Evolutionary conservation across 129 eudicot genomes (phyloP).

Genomic region (Glebionis coronaria): DNA sequence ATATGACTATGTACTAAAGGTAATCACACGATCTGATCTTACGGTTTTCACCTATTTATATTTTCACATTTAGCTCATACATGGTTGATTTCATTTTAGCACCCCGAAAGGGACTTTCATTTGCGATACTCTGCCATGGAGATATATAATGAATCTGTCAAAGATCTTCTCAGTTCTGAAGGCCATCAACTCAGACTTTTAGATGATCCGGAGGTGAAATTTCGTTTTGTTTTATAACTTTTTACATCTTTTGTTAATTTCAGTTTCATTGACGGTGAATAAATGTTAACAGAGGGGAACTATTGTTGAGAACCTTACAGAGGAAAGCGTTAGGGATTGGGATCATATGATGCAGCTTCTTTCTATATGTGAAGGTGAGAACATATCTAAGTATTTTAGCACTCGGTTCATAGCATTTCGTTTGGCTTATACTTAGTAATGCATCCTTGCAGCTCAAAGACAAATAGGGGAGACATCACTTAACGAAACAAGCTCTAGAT

Average conservation of each 20-base stretch:
- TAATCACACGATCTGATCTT: constrained; percentile 35
- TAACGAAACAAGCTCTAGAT: constrained; percentile 91
- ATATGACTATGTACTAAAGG: constrained; percentile 84
- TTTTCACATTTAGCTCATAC: constrained; percentile 4
- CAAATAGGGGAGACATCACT: constrained; percentile 90
- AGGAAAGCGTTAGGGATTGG: constrained; percentile 79
- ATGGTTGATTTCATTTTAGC: constrained; percentile 46
- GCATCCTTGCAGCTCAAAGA: constrained; percentile 76
- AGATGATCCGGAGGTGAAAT: constrained; percentile 93
- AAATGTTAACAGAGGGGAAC: constrained; percentile 72
- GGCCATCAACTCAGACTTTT: constrained; percentile 75
- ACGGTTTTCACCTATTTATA: neutral
- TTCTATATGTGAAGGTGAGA: constrained; percentile 81
- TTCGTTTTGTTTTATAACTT: neutral
- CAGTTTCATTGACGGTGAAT: constrained; percentile 7
- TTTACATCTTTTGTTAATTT: neutral
- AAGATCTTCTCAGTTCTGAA: constrained; percentile 80
- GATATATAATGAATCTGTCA: constrained; percentile 90
- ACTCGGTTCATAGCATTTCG: neutral
- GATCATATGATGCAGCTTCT: constrained; percentile 81
- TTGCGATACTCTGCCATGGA: constrained; percentile 95
- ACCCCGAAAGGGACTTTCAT: constrained; percentile 75
- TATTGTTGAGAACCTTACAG: constrained; percentile 85
- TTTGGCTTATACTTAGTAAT: constrained; percentile 10
- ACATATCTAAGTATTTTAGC: neutral